Conservation (phyloP, 2,329 filamentous ascomycete species). For the Coniochaeta sp. region DNA sequence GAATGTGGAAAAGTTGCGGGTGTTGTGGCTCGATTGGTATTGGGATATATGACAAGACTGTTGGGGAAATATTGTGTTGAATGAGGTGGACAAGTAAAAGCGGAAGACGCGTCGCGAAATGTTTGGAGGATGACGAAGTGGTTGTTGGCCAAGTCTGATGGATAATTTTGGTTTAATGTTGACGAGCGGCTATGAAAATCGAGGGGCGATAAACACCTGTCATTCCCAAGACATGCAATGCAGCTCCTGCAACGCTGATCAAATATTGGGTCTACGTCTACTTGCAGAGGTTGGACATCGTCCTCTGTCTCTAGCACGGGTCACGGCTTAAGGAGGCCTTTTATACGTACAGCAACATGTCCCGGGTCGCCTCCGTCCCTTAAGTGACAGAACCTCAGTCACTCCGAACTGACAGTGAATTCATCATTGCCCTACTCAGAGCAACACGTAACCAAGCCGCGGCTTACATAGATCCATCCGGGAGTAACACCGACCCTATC, state of each 20-base stretch:
- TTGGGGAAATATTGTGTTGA: not conserved
- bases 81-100: not conserved
- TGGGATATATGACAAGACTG: not conserved
- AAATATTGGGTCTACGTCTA: not conserved
- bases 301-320: too few relatives aligned
- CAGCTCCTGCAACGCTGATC: too few relatives aligned
- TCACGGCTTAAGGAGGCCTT: too few relatives aligned
- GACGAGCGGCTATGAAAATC: too few relatives aligned
- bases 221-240: not conserved
- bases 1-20: not conserved
- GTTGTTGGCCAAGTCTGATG: not conserved
- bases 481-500: slow-evolving; percentile 50
- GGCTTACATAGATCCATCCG: slow-evolving; percentile 64
- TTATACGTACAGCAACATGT: not conserved
- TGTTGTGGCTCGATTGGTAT: not conserved
- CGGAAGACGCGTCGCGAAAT: not conserved
- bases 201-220: not conserved
- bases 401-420: too few relatives aligned
- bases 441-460: slow-evolving; percentile 46
- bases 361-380: not conserved
- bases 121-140: not conserved
- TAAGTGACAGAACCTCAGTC: not conserved
- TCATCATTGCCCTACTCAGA: not conserved
- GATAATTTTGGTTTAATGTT: not conserved
- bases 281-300: not conserved